Conservation (phyloP, 208 protist genomes). For the Trypanosoma rangeli region DNA sequence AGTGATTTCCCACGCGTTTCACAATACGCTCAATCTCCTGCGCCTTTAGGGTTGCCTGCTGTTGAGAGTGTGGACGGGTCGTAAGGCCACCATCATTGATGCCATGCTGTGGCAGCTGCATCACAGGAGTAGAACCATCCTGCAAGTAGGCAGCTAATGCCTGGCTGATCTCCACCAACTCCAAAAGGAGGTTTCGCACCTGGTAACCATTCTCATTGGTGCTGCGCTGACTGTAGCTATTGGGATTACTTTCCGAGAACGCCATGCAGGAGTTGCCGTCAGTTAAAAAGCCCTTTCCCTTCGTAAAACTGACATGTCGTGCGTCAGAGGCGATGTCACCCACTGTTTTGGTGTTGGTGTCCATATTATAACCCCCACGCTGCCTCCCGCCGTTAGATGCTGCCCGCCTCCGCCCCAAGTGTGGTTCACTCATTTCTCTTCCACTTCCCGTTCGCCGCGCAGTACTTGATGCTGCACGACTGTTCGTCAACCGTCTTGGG, state of each 20-base stretch:
- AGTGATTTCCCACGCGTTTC: conserved; percentile 76
- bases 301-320: conserved; percentile 11
- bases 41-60: conserved; percentile 59
- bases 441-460: not conserved
- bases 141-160: conserved; percentile 58
- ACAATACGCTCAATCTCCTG: conserved; percentile 86
- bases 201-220: conserved; percentile 13
- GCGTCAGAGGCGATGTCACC: not conserved
- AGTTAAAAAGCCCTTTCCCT: not conserved
- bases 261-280: not conserved
- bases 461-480: conserved; percentile 7
- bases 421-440: not conserved
- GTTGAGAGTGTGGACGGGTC: not conserved
- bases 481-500: not conserved
- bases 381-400: not conserved
- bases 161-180: conserved; percentile 70
- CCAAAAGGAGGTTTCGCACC: conserved; percentile 57
- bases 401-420: not conserved
- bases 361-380: not conserved
- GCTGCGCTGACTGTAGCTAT: not conserved
- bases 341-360: not conserved
- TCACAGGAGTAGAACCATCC: conserved; percentile 19
- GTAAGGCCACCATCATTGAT: not conserved
- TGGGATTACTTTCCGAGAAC: not conserved
- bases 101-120: not conserved